Evolutionary conservation across 148 eudicot genomes (phyloP).

Genomic region (Fagopyrum tataricum): DNA sequence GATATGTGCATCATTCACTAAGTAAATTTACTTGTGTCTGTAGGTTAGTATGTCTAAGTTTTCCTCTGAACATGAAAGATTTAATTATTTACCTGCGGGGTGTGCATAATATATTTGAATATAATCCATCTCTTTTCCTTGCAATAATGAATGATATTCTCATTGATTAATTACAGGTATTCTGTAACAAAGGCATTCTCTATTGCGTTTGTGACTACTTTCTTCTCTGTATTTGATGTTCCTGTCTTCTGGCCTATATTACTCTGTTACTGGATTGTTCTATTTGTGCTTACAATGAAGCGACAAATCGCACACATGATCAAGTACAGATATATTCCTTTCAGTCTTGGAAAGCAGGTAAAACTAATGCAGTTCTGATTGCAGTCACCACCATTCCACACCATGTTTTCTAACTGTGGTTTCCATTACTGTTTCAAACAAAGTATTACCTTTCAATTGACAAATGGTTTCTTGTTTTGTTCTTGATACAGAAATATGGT

Average conservation of each 20-base stretch:
- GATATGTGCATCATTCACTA: too few species aligned
- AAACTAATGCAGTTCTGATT: background rate
- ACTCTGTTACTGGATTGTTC: slow-evolving; percentile 33
- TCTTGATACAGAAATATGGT: background rate
- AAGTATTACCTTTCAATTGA: background rate
- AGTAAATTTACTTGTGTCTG: too few species aligned
- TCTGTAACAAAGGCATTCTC: slow-evolving; percentile 37
- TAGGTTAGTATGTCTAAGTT: too few species aligned
- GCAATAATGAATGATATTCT: background rate
- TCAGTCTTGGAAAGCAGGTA: slow-evolving; percentile 38
- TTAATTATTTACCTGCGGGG: too few species aligned
- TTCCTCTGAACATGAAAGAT: too few species aligned
- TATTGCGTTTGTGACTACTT: slow-evolving; percentile 31
- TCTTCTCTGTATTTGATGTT: slow-evolving; percentile 38
- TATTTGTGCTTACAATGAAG: slow-evolving; percentile 38
- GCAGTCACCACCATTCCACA: background rate
- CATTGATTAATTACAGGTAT: slow-evolving; percentile 28
- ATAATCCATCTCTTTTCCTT: background rate
- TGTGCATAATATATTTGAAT: background rate
- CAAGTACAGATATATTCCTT: slow-evolving; percentile 36
- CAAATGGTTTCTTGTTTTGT: background rate
- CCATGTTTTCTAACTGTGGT: background rate
- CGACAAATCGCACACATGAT: slow-evolving; percentile 43
- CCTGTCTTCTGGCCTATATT: slow-evolving; percentile 46
- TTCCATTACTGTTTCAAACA: background rate